These are phyloP conservation scores for Lunularia cruciata DNA, from an alignment of 225 moss, liverwort and hornwort genomes.

Conservation along the genomic window DNA sequence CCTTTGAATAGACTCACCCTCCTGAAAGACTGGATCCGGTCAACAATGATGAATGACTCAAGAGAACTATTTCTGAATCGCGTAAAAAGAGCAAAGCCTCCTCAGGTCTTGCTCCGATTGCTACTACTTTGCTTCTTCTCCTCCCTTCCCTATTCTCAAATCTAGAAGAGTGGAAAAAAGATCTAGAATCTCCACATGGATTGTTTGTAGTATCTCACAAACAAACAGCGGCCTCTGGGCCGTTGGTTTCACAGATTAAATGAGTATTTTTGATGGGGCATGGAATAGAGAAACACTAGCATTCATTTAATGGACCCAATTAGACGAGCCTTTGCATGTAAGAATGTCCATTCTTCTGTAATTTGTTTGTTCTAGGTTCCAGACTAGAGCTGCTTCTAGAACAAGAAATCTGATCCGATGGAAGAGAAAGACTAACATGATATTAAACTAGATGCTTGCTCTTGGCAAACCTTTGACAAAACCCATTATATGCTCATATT, in stretches of 20 bases:
- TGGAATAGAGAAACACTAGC: neutral
- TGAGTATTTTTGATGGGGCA: neutral
- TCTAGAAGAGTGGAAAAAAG: conserved; percentile 1
- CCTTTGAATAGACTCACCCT: neutral
- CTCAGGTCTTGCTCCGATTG: neutral
- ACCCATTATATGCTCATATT: neutral
- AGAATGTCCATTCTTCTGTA: neutral
- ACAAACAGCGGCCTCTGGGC: too few relatives aligned
- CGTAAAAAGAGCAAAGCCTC: neutral
- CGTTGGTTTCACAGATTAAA: neutral
- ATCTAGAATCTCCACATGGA: neutral
- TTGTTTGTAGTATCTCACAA: neutral
- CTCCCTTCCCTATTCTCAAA: neutral
- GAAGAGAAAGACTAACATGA: neutral
- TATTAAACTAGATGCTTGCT: too few relatives aligned
- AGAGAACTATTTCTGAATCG: neutral
- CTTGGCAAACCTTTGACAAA: neutral
- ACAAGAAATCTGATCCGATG: neutral
- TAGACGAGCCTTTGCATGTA: neutral
- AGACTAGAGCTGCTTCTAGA: neutral
- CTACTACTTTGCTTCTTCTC: neutral
- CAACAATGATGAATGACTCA: conserved; percentile 3
- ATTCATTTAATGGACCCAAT: neutral
- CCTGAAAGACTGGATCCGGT: conserved; percentile 18
- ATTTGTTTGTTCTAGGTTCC: neutral